Conservation (phyloP, 441 rosid genomes). For the Bruguiera hainesii region DNA sequence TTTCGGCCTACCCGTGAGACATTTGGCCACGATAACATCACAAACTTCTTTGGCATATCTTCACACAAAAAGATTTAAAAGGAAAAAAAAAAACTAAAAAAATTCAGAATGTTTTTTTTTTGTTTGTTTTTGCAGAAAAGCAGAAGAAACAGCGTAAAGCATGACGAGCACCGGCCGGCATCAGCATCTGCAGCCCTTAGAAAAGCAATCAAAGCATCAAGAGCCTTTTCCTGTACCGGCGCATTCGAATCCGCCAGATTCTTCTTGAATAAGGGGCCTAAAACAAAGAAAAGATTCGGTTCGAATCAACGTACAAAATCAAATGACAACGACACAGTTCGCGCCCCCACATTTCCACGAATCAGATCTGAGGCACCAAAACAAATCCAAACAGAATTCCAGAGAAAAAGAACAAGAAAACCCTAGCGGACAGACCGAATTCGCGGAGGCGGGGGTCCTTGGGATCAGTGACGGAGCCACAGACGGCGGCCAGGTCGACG, state of each 20-base stretch:
- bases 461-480: conserved; percentile 89
- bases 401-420: background rate
- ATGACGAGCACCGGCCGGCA: conserved; percentile 64
- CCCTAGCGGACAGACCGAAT: conserved; percentile 55
- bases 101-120: background rate
- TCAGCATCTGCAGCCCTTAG: conserved; percentile 93
- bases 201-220: conserved; percentile 90
- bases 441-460: conserved; percentile 93
- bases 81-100: conserved; percentile 11
- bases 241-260: conserved; percentile 98
- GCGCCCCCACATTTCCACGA: conserved; percentile 14
- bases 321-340: conserved; percentile 25
- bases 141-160: background rate
- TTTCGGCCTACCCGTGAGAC: conserved; percentile 92
- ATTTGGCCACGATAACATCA: conserved; percentile 87
- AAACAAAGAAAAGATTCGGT: conserved; percentile 5
- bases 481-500: conserved; percentile 76
- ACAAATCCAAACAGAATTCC: background rate
- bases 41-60: conserved; percentile 96
- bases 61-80: background rate
- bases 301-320: conserved; percentile 13
- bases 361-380: conserved; percentile 53
- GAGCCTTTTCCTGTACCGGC: conserved; percentile 98
- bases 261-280: conserved; percentile 86
- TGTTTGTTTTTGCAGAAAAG: background rate